These are phyloP conservation scores for Xylaria sp. DNA, from an alignment of 2,329 filamentous ascomycete genomes.

Conservation along the genomic window DNA sequence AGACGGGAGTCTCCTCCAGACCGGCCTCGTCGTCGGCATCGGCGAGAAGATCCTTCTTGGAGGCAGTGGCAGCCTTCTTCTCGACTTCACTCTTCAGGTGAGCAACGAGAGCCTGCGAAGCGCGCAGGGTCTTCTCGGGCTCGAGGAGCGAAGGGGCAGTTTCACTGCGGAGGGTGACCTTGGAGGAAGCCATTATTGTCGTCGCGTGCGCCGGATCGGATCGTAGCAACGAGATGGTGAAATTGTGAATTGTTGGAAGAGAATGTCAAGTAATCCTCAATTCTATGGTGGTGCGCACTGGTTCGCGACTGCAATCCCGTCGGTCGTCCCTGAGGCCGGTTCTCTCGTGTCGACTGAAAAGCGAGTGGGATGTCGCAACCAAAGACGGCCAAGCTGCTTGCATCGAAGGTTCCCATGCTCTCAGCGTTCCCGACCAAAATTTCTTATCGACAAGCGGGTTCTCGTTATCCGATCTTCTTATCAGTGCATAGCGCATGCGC, in stretches of 20 bases:
- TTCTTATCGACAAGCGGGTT: conserved; percentile 15
- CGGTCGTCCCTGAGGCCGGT: not conserved
- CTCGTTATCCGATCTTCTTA: conserved; percentile 7
- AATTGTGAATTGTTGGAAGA: not conserved
- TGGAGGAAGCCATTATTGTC: conserved; percentile 32
- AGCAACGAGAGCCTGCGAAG: conserved; percentile 56
- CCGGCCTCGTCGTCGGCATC: conserved; percentile 43
- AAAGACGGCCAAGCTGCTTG: not conserved
- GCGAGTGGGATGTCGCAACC: conserved; percentile 11
- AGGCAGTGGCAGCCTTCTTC: conserved; percentile 40
- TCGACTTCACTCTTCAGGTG: conserved; percentile 55
- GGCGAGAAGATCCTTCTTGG: conserved; percentile 54
- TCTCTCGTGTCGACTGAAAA: not conserved
- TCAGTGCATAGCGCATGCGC: not conserved
- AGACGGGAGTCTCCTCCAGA: conserved; percentile 49
- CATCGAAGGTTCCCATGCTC: not conserved
- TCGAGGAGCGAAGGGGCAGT: conserved; percentile 31
- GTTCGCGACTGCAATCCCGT: not conserved
- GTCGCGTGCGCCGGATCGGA: not conserved
- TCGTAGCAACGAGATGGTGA: not conserved
- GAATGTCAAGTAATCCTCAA: not conserved
- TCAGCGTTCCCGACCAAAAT: conserved; percentile 14
- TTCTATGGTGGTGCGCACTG: not conserved
- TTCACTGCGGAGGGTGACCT: conserved; percentile 30
- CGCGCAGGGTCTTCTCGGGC: conserved; percentile 49